Conservation (phyloP, 345 rosid genomes). For the Raphanus raphanistrum region DNA sequence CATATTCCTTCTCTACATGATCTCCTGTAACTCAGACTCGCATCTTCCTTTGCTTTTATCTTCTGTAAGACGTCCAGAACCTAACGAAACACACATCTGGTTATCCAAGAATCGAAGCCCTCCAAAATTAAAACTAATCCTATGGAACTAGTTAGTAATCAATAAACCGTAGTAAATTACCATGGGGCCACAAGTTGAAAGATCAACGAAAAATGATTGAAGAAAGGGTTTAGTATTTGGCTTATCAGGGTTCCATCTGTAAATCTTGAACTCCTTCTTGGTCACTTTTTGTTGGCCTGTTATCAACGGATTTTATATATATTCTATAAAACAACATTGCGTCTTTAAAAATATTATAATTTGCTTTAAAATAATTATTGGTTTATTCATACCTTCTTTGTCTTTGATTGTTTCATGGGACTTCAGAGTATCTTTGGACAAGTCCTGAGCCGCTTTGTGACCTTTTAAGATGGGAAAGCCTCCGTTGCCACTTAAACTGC, state of each 20-base stretch:
- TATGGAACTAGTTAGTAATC: not conserved
- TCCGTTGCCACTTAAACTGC: slow-evolving; percentile 28
- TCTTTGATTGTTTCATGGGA: slow-evolving; percentile 27
- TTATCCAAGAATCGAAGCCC: not conserved
- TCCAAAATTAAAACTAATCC: not conserved
- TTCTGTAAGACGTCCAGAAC: slow-evolving; percentile 70
- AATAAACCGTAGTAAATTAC: slow-evolving; percentile 8
- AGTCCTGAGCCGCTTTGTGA: slow-evolving; percentile 47
- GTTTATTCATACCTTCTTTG: slow-evolving; percentile 13
- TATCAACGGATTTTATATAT: not conserved
- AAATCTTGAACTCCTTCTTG: slow-evolving; percentile 62
- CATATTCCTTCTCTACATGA: slow-evolving; percentile 80
- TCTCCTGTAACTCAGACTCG: slow-evolving; percentile 59
- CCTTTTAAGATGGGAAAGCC: slow-evolving; percentile 49
- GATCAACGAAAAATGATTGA: slow-evolving; percentile 56
- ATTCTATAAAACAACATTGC: not conserved
- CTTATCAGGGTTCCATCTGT: slow-evolving; percentile 60
- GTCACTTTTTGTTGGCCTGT: slow-evolving; percentile 27
- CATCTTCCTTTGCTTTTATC: slow-evolving; percentile 66
- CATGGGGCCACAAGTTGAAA: slow-evolving; percentile 64
- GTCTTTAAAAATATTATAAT: not conserved
- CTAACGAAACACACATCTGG: slow-evolving; percentile 25
- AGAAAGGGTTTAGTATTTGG: slow-evolving; percentile 59
- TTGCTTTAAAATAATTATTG: not conserved
- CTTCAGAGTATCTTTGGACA: slow-evolving; percentile 49